These are phyloP conservation scores for Phytophthora crassamura DNA, from an alignment of 352 stramenopile genomes.

Conservation along the genomic window DNA sequence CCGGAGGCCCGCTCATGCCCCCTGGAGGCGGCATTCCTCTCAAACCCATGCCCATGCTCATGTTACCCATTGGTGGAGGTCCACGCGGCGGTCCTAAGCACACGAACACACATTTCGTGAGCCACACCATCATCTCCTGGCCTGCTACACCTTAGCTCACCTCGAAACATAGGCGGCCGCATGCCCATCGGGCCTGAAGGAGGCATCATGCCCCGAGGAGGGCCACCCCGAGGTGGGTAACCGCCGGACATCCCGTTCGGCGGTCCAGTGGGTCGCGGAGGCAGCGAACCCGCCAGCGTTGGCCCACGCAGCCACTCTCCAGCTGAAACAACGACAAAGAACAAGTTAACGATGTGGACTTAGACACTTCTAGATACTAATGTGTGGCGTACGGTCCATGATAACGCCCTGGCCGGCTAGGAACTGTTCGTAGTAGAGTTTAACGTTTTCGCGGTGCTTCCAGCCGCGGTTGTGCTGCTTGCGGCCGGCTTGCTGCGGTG, in stretches of 20 bases:
- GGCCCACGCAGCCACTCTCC: constrained; percentile 75
- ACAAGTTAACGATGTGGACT: background rate
- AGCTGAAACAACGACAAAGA: constrained; percentile 40
- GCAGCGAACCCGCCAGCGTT: constrained; percentile 46
- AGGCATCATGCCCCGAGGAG: constrained; percentile 79
- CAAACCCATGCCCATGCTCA: constrained; percentile 31
- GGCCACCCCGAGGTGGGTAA: constrained; percentile 69
- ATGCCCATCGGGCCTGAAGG: constrained; percentile 58
- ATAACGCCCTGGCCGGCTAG: constrained; percentile 74
- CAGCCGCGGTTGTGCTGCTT: constrained; percentile 95
- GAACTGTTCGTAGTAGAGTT: constrained; percentile 94
- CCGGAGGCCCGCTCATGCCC: constrained; percentile 30
- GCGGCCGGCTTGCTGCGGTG: constrained; percentile 83
- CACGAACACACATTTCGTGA: background rate
- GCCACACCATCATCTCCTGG: background rate
- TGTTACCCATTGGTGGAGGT: constrained; percentile 47
- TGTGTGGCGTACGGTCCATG: constrained; percentile 69
- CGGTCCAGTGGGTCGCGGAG: constrained; percentile 48
- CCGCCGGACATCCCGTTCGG: constrained; percentile 52
- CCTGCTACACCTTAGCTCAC: constrained; percentile 19
- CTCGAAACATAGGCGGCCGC: constrained; percentile 77
- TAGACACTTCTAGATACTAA: background rate
- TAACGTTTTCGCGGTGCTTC: constrained; percentile 96
- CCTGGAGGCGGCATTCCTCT: too few relatives aligned
- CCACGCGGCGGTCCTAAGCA: constrained; percentile 56